phyloP scores from a whole-genome alignment of 345 rosid genomes.

The Murraya paniculata region DNA sequence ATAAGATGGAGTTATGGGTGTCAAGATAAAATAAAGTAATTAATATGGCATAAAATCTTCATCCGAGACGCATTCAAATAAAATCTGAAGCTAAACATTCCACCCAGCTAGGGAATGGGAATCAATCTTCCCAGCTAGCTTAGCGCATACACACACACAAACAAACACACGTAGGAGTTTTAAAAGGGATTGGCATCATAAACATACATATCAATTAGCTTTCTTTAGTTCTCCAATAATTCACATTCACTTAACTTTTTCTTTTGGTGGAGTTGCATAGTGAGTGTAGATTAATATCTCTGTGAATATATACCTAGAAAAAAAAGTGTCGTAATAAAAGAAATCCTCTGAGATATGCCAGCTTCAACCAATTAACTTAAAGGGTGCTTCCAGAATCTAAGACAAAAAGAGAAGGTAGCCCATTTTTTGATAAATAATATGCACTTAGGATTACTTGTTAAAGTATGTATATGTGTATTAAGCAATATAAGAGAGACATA shows the following conservation, averaged over 20 bases:
- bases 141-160: no score
- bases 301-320: not conserved
- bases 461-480: not conserved
- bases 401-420: conserved; percentile 8
- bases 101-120: conserved; percentile 1
- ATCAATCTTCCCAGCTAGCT: conserved; percentile 12
- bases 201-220: not conserved
- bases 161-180: no score
- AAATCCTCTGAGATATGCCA: conserved; percentile 4
- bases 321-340: not conserved
- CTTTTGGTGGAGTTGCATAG: not conserved
- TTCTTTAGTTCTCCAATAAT: not conserved
- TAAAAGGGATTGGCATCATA: not conserved
- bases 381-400: conserved; percentile 5
- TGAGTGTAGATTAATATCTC: not conserved
- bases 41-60: not conserved
- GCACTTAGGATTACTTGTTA: not conserved
- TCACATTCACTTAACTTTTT: not conserved
- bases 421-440: not conserved
- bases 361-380: not conserved
- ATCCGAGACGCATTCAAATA: no score
- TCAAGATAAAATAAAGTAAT: not conserved
- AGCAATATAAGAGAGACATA: conserved; percentile 10
- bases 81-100: not conserved
- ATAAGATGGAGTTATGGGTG: not conserved